Evolutionary conservation across 306 rosid genomes (phyloP), one percentile per base, ranked within the genome.

Genomic region (Prunus campanulata): DNA sequence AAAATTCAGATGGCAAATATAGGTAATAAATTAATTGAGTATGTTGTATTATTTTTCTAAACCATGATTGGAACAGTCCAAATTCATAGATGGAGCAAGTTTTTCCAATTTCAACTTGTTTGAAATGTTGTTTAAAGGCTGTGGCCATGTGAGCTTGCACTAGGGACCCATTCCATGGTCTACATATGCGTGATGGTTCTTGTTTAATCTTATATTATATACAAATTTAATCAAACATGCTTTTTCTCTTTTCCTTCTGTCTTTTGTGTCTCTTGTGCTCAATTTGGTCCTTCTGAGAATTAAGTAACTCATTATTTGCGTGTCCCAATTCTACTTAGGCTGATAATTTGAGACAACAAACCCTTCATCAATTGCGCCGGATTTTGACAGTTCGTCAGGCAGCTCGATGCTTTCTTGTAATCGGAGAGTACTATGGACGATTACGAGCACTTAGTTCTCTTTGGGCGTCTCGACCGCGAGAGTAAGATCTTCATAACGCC

Each of bases 361-460:
- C 88, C 1, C 93, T 96, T 74, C 96, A 96, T 55, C 99, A 91
- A n/a, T 13, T 96, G 68, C 86, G 90, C 51, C 77, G 92, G 56
- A 77, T 91, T 75, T 39, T 96, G 22, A 96, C 99, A 0, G 70
- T 89, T 20, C 93, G 96, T 56, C 99, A 96, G 35, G 96, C 89
- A 39, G 93, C 93, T 0, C 51, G 91, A 10, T 96, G 99, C 69
- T 96, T 89, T 46, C 78, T 96, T 54, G 88, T 92, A 50, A 96
- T 96, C 19, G 96, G 93, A 46, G 99, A 96, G 74, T 96, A 96
- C 57, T 87, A 96, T 49, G 84, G 86, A 4, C 86, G 99, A 8
- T 87, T 96, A 59, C 85, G 98, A 72, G 91, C 99, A 25, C 98
- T 96, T 22, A 91, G 99, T 63, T 96, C 97, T 35, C 92, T 92